A percentile compares a stretch with the other conserved stretches of the same genome.
These are phyloP conservation scores for Henckelia pumila DNA, from an alignment of 257 asterid genomes.

Conservation along the genomic window DNA sequence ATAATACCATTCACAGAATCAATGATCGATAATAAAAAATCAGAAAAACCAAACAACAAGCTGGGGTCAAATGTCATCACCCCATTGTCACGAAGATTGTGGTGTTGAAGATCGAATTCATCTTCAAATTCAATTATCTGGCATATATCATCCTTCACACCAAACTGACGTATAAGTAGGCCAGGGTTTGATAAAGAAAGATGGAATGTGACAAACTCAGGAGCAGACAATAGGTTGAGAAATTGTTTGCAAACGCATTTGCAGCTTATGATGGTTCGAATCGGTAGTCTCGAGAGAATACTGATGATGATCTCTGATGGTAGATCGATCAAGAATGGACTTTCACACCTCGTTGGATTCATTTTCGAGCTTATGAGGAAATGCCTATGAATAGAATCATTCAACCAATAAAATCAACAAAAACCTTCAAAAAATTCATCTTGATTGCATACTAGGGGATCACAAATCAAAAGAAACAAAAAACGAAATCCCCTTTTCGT, in stretches of 20 bases:
- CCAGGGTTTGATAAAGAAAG: conserved; percentile 8
- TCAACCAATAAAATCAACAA: too few species aligned
- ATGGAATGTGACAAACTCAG: conserved; percentile 17
- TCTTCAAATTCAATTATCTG: neutral
- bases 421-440: too few species aligned
- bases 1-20: too few species aligned
- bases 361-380: too few species aligned
- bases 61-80: neutral
- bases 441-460: too few species aligned
- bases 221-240: conserved; percentile 2
- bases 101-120: neutral
- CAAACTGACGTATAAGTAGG: neutral
- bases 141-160: neutral
- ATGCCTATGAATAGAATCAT: too few species aligned
- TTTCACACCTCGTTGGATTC: too few species aligned
- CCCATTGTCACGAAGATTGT: neutral
- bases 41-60: too few species aligned
- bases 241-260: conserved; percentile 16
- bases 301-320: conserved; percentile 19
- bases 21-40: too few species aligned
- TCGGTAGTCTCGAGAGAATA: conserved; percentile 19
- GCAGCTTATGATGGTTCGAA: conserved; percentile 18
- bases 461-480: too few species aligned
- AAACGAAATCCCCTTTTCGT: too few species aligned
- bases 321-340: neutral